Evolutionary conservation across 2,329 filamentous ascomycete genomes (phyloP).

Genomic region (Epicoccum nigrum): DNA sequence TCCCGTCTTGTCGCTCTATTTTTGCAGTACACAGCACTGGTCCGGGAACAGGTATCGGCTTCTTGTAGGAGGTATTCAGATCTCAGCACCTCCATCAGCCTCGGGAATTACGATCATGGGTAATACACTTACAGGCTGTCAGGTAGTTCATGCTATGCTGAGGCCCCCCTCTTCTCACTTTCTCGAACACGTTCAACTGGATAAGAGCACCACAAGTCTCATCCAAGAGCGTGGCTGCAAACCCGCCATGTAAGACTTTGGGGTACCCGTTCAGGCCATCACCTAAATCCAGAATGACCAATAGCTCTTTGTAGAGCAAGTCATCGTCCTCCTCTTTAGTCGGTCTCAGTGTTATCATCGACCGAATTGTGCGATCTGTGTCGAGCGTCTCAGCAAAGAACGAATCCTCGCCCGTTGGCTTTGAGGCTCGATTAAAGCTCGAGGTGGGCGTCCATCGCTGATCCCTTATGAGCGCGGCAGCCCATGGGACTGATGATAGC

Average conservation of each 20-base stretch:
- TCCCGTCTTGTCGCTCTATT: conserved; percentile 56
- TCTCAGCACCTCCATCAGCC: conserved; percentile 38
- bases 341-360: conserved; percentile 33
- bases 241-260: conserved; percentile 62
- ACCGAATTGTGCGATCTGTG: conserved; percentile 56
- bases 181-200: conserved; percentile 40
- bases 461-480: conserved; percentile 51
- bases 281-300: conserved; percentile 54
- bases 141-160: conserved; percentile 27
- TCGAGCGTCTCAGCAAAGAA: conserved; percentile 62
- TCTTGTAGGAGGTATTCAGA: conserved; percentile 62
- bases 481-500: conserved; percentile 56
- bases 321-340: conserved; percentile 23
- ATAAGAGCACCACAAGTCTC: conserved; percentile 62
- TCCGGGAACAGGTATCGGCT: conserved; percentile 59
- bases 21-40: conserved; percentile 56
- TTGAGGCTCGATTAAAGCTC: conserved; percentile 40
- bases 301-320: conserved; percentile 44
- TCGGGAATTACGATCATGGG: neutral
- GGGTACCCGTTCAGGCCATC: conserved; percentile 61
- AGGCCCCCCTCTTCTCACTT: conserved; percentile 6
- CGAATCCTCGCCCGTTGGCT: conserved; percentile 54
- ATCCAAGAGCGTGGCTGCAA: conserved; percentile 64
- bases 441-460: conserved; percentile 50
- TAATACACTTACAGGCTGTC: conserved; percentile 43